These are phyloP conservation scores for Aspergillus versicolor DNA, from an alignment of 2,329 filamentous ascomycete genomes.

Conservation along the genomic window DNA sequence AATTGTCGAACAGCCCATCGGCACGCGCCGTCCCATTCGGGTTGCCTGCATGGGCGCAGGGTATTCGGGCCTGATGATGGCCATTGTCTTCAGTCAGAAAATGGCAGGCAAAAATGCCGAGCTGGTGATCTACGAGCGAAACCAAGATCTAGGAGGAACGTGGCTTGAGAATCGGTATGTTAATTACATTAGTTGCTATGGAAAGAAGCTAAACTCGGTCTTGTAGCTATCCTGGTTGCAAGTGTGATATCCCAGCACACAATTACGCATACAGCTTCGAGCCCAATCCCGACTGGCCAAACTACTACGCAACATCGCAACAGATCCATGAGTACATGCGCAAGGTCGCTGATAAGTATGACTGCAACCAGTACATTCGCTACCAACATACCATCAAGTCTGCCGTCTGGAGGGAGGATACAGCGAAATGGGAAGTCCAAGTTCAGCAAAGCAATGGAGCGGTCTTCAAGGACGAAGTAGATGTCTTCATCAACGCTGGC, in stretches of 20 bases:
- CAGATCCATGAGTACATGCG: conserved; percentile 48
- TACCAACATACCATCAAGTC: conserved; percentile 36
- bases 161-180: conserved; percentile 32
- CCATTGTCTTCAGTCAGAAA: conserved; percentile 25
- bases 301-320: conserved; percentile 39
- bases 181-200: too few species aligned
- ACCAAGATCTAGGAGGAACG: conserved; percentile 31
- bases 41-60: conserved; percentile 18
- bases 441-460: conserved; percentile 5
- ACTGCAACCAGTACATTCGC: conserved; percentile 37
- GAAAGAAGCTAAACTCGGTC: too few species aligned
- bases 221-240: conserved; percentile 31
- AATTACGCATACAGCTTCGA: conserved; percentile 45
- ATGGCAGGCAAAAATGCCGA: conserved; percentile 17
- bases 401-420: conserved; percentile 36
- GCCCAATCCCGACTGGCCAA: conserved; percentile 45
- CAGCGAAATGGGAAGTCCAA: conserved; percentile 17
- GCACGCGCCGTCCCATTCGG: conserved; percentile 10
- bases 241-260: conserved; percentile 25
- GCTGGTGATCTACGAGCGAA: conserved; percentile 28
- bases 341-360: conserved; percentile 37
- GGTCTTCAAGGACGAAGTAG: conserved; percentile 13
- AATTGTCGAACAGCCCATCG: conserved; percentile 8
- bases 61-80: conserved; percentile 19
- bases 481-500: conserved; percentile 27